Evolutionary conservation across 129 eudicot genomes (phyloP).

Genomic region (Centaurea solstitialis): DNA sequence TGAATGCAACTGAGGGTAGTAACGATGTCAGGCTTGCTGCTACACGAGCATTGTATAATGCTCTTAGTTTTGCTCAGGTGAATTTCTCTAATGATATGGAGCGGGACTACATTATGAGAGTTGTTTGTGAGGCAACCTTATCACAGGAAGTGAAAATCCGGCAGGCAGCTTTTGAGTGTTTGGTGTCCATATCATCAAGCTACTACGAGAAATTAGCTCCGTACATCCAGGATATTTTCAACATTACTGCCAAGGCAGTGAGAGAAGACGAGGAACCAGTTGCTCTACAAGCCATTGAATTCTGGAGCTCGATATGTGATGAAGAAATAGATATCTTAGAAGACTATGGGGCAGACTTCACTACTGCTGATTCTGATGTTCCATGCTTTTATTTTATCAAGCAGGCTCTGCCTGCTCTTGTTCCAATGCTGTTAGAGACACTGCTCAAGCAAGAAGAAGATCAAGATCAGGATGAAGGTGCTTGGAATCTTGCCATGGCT

Average conservation of each 20-base stretch:
- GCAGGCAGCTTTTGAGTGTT: slow-evolving; percentile 88
- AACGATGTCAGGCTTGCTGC: slow-evolving; percentile 90
- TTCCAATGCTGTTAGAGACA: slow-evolving; percentile 86
- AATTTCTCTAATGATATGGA: slow-evolving; percentile 90
- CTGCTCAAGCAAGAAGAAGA: slow-evolving; percentile 95
- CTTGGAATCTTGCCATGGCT: slow-evolving; percentile 96
- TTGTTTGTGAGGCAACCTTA: slow-evolving; percentile 89
- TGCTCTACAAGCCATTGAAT: slow-evolving; percentile 91
- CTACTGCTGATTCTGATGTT: slow-evolving; percentile 77
- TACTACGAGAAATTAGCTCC: slow-evolving; percentile 85
- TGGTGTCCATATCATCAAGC: slow-evolving; percentile 83
- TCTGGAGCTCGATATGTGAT: slow-evolving; percentile 96
- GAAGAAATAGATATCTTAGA: slow-evolving; percentile 96
- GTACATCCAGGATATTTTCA: slow-evolving; percentile 87
- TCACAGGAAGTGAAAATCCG: slow-evolving; percentile 86
- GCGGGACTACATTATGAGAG: slow-evolving; percentile 94
- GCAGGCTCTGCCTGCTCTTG: slow-evolving; percentile 96
- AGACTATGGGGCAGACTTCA: slow-evolving; percentile 80
- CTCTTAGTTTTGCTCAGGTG: slow-evolving; percentile 86
- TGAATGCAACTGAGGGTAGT: slow-evolving; percentile 70
- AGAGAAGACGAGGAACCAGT: slow-evolving; percentile 89
- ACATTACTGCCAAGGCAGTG: slow-evolving; percentile 85
- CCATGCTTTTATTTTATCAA: slow-evolving; percentile 89
- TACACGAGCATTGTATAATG: slow-evolving; percentile 77
- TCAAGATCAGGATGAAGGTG: slow-evolving; percentile 99